Percentiles rank a stretch among this genome's conserved stretches.
Conservation (phyloP, 139 green algal species). For the Volvox reticuliferus region DNA sequence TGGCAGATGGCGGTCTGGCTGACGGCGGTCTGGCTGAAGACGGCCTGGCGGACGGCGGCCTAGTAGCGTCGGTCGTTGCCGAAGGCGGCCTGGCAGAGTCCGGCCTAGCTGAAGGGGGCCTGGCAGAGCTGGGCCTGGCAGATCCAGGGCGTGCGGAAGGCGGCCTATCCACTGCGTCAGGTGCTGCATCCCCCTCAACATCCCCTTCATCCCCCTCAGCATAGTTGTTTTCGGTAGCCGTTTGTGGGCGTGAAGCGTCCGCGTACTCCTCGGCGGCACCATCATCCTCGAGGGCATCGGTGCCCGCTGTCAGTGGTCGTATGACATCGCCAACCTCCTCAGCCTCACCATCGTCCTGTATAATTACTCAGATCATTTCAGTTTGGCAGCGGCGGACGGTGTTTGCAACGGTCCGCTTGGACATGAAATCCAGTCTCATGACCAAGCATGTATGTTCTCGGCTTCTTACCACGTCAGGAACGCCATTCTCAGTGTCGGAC, state of each 20-base stretch:
- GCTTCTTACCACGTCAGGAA: constrained; percentile 2
- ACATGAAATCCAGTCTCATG: neutral
- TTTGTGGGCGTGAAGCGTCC: neutral
- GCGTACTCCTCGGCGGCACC: neutral
- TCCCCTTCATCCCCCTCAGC: neutral
- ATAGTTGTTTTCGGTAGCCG: neutral
- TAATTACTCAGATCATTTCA: neutral
- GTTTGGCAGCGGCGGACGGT: neutral
- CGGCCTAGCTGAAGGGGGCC: neutral
- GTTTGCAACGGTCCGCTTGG: neutral
- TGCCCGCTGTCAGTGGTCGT: neutral
- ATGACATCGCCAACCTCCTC: constrained; percentile 9
- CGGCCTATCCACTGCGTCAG: neutral
- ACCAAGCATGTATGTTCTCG: neutral
- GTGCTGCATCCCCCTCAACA: neutral
- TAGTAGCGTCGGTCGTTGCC: neutral
- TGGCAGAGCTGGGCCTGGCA: neutral
- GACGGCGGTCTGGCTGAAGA: neutral
- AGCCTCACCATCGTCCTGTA: neutral
- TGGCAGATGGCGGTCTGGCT: neutral
- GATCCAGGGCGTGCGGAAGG: neutral
- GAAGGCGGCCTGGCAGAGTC: neutral
- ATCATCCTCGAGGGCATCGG: neutral
- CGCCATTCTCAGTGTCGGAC: constrained; percentile 7
- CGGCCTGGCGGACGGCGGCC: neutral